These are phyloP conservation scores for Vigna nakashimae DNA, from an alignment of 306 rosid species.

Conservation along the genomic window DNA sequence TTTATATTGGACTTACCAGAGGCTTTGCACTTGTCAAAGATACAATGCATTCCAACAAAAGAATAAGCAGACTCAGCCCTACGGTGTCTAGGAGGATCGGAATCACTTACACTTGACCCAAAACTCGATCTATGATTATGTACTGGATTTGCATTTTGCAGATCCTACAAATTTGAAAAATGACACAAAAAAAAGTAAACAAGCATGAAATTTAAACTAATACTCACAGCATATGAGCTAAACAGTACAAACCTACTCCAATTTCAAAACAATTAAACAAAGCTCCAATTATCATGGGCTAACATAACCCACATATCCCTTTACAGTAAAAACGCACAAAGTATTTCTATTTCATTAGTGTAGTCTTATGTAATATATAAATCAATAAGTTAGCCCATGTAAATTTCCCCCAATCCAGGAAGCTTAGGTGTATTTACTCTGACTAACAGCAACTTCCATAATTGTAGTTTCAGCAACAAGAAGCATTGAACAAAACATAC, in stretches of 20 bases:
- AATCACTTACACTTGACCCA: slow-evolving; percentile 78
- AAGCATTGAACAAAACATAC: neutral
- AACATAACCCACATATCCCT: slow-evolving; percentile 19
- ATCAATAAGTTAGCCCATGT: neutral
- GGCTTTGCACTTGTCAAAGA: slow-evolving; percentile 93
- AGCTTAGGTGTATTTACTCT: slow-evolving; percentile 11
- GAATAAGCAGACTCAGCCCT: slow-evolving; percentile 86
- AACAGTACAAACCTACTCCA: slow-evolving; percentile 16
- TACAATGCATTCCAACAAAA: slow-evolving; percentile 95
- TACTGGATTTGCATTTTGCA: slow-evolving; percentile 63
- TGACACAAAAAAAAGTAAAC: slow-evolving; percentile 8
- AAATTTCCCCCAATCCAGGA: slow-evolving; percentile 23
- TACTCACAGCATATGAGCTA: slow-evolving; percentile 18
- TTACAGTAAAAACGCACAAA: slow-evolving; percentile 27
- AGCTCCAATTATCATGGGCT: slow-evolving; percentile 25
- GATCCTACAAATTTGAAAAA: slow-evolving; percentile 57
- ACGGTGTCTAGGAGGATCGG: slow-evolving; percentile 60
- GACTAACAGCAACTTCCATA: slow-evolving; percentile 18
- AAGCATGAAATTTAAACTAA: slow-evolving; percentile 27
- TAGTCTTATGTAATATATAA: slow-evolving; percentile 12
- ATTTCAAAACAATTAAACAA: slow-evolving; percentile 26
- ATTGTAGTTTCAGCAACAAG: slow-evolving; percentile 21
- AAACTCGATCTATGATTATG: slow-evolving; percentile 79
- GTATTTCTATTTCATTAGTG: neutral
- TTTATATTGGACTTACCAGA: slow-evolving; percentile 62